A percentile compares a stretch with the other conserved stretches of the same genome.
phyloP scores from a whole-genome alignment of 176 grass and related monocot species.

The Oryza rufipogon region DNA sequence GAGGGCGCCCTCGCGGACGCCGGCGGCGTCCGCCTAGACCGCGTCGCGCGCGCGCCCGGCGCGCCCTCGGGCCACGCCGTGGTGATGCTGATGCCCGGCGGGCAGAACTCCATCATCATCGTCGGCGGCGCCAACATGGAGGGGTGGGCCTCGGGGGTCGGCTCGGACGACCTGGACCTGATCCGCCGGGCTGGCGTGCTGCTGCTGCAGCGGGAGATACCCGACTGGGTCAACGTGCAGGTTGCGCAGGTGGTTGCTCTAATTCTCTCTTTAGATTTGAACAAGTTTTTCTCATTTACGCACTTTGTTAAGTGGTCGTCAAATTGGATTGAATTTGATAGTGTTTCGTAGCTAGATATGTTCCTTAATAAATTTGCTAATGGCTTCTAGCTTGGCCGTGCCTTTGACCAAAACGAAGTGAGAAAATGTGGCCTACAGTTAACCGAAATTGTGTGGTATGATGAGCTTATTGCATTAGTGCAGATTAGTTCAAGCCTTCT shows the following conservation, averaged over 20 bases:
- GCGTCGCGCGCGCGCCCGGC: conserved; percentile 48
- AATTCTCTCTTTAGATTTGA: conserved; percentile 20
- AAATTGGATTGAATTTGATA: neutral
- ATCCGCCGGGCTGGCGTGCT: conserved; percentile 68
- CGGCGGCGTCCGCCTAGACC: conserved; percentile 66
- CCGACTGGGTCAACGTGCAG: conserved; percentile 90
- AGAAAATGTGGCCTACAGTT: neutral
- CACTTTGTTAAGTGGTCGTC: conserved; percentile 8
- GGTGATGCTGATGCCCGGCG: conserved; percentile 90
- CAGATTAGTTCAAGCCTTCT: neutral
- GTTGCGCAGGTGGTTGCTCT: conserved; percentile 69
- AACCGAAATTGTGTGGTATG: conserved; percentile 2
- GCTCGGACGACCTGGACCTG: conserved; percentile 62
- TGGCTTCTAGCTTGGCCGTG: neutral
- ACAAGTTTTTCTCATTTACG: neutral
- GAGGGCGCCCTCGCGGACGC: conserved; percentile 70
- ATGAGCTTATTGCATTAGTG: neutral
- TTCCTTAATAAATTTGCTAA: neutral
- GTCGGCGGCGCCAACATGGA: conserved; percentile 95
- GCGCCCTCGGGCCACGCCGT: conserved; percentile 88
- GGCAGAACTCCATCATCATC: conserved; percentile 98
- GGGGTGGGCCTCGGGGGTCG: conserved; percentile 68
- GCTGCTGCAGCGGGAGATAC: conserved; percentile 90
- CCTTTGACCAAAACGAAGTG: neutral
- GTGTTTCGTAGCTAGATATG: neutral